phyloP scores from a whole-genome alignment of 2,329 filamentous ascomycete genomes.

The Colletotrichum costaricense region DNA sequence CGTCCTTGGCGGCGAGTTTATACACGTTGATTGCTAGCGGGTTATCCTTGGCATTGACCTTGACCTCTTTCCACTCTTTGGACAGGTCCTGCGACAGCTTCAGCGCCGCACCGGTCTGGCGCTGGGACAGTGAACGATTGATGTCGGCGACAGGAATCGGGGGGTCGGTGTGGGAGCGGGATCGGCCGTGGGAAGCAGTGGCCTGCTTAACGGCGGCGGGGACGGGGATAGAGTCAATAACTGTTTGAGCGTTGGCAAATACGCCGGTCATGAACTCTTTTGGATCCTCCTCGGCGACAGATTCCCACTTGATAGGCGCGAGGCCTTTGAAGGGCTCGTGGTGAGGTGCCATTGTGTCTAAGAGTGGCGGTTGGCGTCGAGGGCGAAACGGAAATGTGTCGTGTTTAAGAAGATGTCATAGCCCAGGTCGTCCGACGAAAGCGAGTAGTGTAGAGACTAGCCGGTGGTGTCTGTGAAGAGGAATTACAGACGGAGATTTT shows the following conservation, averaged over 20 bases:
- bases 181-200: constrained; percentile 57
- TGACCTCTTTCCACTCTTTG: constrained; percentile 89
- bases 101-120: constrained; percentile 58
- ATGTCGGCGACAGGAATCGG: constrained; percentile 63
- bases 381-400: not conserved
- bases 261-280: constrained; percentile 66
- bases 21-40: constrained; percentile 82
- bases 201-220: constrained; percentile 46
- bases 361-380: not conserved
- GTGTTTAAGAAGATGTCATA: constrained; percentile 24
- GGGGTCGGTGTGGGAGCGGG: constrained; percentile 68
- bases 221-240: constrained; percentile 80
- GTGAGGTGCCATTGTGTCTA: constrained; percentile 61
- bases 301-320: constrained; percentile 64
- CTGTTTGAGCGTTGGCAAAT: constrained; percentile 75
- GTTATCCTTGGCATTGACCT: constrained; percentile 77
- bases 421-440: constrained; percentile 14
- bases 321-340: constrained; percentile 70
- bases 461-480: not conserved
- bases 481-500: not conserved
- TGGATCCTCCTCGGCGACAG: constrained; percentile 58
- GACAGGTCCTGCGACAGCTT: constrained; percentile 67
- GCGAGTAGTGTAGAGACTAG: not conserved
- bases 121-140: constrained; percentile 55
- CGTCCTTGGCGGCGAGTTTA: constrained; percentile 82